A percentile compares a stretch with the other conserved stretches of the same genome.
Conservation (phyloP, 2,329 filamentous ascomycete genomes). For the Diaporthe ilicicola region DNA sequence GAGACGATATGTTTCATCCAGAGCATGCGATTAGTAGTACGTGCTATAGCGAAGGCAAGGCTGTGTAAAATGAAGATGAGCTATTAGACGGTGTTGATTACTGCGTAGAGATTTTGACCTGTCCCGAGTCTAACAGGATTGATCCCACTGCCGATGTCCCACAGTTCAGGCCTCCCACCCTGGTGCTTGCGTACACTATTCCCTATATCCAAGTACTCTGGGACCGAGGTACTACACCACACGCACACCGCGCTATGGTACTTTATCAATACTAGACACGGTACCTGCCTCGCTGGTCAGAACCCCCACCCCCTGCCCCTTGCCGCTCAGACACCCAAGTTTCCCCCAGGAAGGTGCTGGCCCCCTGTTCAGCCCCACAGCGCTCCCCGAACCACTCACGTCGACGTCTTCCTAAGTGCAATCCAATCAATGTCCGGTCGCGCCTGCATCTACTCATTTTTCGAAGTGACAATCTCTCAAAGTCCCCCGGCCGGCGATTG, state of each 20-base stretch:
- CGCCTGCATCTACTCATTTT: conserved; percentile 26
- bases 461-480: conserved; percentile 23
- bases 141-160: conserved; percentile 8
- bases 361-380: conserved; percentile 19
- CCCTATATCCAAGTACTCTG: no score
- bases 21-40: neutral
- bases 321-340: conserved; percentile 18
- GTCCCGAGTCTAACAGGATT: neutral
- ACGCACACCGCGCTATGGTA: neutral
- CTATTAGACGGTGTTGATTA: neutral
- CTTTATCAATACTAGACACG: neutral
- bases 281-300: neutral
- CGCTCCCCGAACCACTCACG: conserved; percentile 4
- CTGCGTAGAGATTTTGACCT: neutral
- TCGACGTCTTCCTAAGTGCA: conserved; percentile 17
- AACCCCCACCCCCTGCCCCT: conserved; percentile 6
- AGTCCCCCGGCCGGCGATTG: neutral
- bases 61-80: conserved; percentile 1
- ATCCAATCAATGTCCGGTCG: conserved; percentile 29
- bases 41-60: neutral
- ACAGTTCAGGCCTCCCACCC: conserved; percentile 3
- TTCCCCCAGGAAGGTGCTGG: neutral
- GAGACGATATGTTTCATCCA: conserved; percentile 15
- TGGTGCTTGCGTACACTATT: neutral
- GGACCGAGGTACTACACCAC: neutral